Percentiles rank a stretch among this genome's conserved stretches.
phyloP scores from a whole-genome alignment of 2,329 filamentous ascomycete genomes.

The Monilinia fructigena region DNA sequence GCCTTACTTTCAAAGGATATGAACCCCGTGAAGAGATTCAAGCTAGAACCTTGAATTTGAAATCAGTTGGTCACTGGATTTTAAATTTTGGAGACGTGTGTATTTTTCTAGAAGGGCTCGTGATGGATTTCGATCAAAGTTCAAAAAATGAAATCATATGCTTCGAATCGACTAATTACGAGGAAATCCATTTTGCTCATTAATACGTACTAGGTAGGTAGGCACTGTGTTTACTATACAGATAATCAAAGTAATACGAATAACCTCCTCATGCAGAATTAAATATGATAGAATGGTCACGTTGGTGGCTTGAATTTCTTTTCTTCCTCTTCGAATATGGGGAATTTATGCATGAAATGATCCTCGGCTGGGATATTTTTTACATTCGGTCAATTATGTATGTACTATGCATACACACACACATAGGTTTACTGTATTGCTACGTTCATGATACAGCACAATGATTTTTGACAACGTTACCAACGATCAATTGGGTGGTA shows the following conservation, averaged over 20 bases:
- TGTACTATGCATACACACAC: background rate
- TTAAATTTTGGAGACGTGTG: background rate
- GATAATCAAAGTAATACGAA: background rate
- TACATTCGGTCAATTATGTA: conserved; percentile 11
- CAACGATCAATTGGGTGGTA: background rate
- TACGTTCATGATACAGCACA: background rate
- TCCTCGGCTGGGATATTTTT: conserved; percentile 7
- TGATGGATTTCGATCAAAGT: background rate
- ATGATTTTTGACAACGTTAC: background rate
- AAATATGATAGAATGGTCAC: background rate
- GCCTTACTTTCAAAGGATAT: background rate
- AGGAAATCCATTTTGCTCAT: background rate
- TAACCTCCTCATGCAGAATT: too few relatives aligned
- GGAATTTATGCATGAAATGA: conserved; percentile 12
- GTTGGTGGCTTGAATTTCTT: conserved; percentile 6
- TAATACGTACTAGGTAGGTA: too few relatives aligned
- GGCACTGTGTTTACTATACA: too few relatives aligned
- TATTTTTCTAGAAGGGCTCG: background rate
- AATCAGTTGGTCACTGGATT: conserved; percentile 7
- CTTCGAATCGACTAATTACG: background rate
- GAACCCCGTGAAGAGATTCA: background rate
- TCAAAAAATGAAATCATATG: background rate
- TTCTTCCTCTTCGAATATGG: background rate
- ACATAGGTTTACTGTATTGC: background rate
- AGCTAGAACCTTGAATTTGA: background rate